These are phyloP conservation scores for Hirschfeldia incana DNA, from an alignment of 345 rosid species.

Conservation along the genomic window DNA sequence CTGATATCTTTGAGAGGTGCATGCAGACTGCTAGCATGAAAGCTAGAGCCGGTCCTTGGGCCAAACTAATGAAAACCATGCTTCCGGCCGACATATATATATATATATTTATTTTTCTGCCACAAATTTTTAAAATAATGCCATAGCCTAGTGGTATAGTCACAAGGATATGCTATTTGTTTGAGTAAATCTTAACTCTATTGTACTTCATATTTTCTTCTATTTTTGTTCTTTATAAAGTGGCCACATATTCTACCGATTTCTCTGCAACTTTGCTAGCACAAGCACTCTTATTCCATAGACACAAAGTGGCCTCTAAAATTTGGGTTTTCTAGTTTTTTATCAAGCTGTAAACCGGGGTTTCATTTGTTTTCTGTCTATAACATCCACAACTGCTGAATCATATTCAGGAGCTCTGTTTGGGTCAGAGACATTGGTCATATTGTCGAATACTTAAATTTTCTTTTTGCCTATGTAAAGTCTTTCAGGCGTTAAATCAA, in stretches of 20 bases:
- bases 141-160: no score
- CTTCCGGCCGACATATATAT: no score
- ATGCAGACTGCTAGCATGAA: slow-evolving; percentile 91
- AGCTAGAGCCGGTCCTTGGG: background rate
- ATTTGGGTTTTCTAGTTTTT: slow-evolving; percentile 21
- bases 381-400: slow-evolving; percentile 35
- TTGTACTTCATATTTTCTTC: no score
- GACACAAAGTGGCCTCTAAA: background rate
- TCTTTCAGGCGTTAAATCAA: slow-evolving; percentile 62
- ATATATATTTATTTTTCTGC: no score
- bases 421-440: slow-evolving; percentile 53
- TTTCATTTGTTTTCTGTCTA: slow-evolving; percentile 30
- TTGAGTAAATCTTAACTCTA: no score
- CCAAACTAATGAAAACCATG: no score
- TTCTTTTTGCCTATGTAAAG: slow-evolving; percentile 81
- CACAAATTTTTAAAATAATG: no score
- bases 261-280: slow-evolving; percentile 52
- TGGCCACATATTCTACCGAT: slow-evolving; percentile 51
- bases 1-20: slow-evolving; percentile 74
- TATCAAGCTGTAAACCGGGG: slow-evolving; percentile 36
- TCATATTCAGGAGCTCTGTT: slow-evolving; percentile 33
- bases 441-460: slow-evolving; percentile 63
- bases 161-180: no score
- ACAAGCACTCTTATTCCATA: background rate
- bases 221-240: no score